Evolutionary conservation across 2,329 filamentous ascomycete genomes (phyloP).

Genomic region (Penicillium digitatum): DNA sequence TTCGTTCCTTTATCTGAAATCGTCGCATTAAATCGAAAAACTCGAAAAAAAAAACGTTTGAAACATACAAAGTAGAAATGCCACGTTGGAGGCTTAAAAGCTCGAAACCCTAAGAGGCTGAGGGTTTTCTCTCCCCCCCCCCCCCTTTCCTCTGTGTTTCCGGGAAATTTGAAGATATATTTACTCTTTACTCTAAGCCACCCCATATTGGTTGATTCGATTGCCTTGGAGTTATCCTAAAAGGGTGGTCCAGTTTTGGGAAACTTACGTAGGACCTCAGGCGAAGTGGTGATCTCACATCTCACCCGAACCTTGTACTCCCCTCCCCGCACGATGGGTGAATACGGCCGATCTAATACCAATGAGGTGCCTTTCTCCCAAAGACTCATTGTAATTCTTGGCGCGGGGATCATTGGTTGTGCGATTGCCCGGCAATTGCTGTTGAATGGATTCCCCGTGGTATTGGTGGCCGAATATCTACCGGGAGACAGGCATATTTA

Average conservation of each 20-base stretch:
- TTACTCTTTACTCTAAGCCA: not conserved
- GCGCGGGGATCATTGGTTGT: slow-evolving; percentile 42
- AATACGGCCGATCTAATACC: slow-evolving; percentile 23
- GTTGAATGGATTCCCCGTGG: slow-evolving; percentile 34
- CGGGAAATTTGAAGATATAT: not conserved
- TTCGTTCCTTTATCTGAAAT: too few relatives aligned
- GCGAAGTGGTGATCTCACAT: not conserved
- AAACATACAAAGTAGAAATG: not conserved
- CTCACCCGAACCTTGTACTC: not conserved
- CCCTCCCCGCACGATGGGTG: slow-evolving; percentile 17
- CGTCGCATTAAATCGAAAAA: not conserved
- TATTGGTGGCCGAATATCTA: slow-evolving; percentile 36
- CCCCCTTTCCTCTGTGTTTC: not conserved
- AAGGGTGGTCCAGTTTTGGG: not conserved
- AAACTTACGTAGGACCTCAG: not conserved
- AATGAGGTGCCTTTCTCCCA: slow-evolving; percentile 29
- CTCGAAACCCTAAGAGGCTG: not conserved
- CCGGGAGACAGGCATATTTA: slow-evolving; percentile 36
- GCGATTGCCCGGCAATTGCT: slow-evolving; percentile 36
- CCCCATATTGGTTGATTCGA: not conserved
- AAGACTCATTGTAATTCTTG: slow-evolving; percentile 35
- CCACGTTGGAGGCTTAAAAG: not conserved
- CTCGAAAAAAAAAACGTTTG: not conserved
- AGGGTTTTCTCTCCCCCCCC: not conserved
- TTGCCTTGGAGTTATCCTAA: not conserved